Percentiles rank a stretch among this genome's conserved stretches.
Conservation (phyloP, 345 rosid species). For the Eucalyptus cladocalyx region DNA sequence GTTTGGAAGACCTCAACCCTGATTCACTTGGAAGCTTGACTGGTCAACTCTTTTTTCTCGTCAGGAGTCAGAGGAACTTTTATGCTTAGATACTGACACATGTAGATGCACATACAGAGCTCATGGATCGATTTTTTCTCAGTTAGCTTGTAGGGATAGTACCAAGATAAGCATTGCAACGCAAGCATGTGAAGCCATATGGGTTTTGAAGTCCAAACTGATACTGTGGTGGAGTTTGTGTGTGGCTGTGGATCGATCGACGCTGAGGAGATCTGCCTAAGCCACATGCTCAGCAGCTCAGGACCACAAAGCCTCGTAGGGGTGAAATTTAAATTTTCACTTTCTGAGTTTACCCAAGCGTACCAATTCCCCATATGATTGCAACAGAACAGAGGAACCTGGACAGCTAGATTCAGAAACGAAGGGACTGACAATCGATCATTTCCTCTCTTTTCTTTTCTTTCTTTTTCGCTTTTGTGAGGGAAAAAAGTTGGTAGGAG, state of each 20-base stretch:
- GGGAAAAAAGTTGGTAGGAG: background rate
- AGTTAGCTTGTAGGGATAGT: background rate
- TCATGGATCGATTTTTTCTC: background rate
- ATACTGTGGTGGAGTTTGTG: background rate
- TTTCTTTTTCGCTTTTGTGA: background rate
- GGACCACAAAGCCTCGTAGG: background rate
- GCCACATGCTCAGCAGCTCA: background rate
- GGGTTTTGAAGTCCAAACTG: background rate
- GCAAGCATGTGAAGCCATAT: background rate
- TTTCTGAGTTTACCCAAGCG: background rate
- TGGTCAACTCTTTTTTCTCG: background rate
- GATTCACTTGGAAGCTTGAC: background rate
- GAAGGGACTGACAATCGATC: background rate
- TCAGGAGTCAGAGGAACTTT: background rate
- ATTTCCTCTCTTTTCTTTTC: background rate
- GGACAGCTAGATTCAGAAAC: background rate
- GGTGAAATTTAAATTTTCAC: background rate
- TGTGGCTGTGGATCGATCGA: background rate
- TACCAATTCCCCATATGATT: background rate
- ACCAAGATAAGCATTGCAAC: background rate
- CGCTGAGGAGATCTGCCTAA: background rate
- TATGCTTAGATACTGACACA: background rate
- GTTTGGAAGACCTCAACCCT: background rate
- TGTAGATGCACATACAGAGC: background rate
- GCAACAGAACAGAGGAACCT: background rate